Conservation (phyloP, 805 yeast species). For the Kazachstania viticola region DNA sequence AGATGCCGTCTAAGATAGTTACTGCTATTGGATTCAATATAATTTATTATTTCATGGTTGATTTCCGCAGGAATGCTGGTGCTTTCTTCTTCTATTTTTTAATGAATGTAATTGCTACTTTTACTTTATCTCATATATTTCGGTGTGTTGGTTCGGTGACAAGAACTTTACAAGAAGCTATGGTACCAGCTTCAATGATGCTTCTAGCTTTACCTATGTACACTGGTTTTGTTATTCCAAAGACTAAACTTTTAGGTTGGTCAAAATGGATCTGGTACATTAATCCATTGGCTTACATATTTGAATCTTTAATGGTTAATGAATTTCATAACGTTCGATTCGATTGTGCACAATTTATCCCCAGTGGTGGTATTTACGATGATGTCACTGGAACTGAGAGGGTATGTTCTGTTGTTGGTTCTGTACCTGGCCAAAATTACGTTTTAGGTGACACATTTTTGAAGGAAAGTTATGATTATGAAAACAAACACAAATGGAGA, state of each 20-base stretch:
- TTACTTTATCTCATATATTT: constrained; percentile 44
- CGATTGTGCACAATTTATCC: constrained; percentile 38
- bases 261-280: constrained; percentile 53
- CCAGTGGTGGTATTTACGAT: constrained; percentile 35
- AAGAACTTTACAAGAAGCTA: constrained; percentile 38
- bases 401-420: constrained; percentile 47
- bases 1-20: constrained; percentile 38
- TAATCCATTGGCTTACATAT: constrained; percentile 46
- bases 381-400: constrained; percentile 25
- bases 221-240: constrained; percentile 50
- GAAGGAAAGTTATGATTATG: constrained; percentile 32
- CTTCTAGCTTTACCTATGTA: constrained; percentile 38
- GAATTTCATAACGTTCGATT: constrained; percentile 40
- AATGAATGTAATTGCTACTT: constrained; percentile 33
- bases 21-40: constrained; percentile 39
- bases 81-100: constrained; percentile 41
- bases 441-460: constrained; percentile 47
- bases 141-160: constrained; percentile 42
- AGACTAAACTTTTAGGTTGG: constrained; percentile 49
- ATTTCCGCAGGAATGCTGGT: constrained; percentile 42
- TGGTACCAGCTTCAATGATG: constrained; percentile 46
- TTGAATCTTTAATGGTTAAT: constrained; percentile 46
- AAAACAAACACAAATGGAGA: constrained; percentile 45
- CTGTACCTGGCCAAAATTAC: constrained; percentile 36
- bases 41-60: constrained; percentile 40